Conservation (phyloP, 1,139 yeast genomes). For the Maudiozyma humilis region DNA sequence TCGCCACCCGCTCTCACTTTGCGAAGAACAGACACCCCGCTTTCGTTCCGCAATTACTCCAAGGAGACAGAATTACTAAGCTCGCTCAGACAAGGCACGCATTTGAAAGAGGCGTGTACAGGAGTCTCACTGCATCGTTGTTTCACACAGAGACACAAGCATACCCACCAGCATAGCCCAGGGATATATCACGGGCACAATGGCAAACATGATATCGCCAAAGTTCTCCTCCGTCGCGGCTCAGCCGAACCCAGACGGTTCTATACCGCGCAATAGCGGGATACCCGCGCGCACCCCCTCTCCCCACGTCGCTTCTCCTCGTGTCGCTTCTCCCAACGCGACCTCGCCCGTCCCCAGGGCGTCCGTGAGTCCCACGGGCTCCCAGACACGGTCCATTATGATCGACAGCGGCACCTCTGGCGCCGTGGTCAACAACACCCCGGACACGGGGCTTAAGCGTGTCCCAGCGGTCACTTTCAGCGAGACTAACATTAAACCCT, state of each 20-base stretch:
- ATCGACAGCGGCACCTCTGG: constrained; percentile 31
- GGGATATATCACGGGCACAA: too few species aligned
- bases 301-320: background rate
- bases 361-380: constrained; percentile 20
- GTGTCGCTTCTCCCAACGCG: constrained; percentile 5
- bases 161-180: too few species aligned
- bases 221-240: constrained; percentile 4
- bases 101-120: too few species aligned
- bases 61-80: too few species aligned
- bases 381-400: constrained; percentile 30
- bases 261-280: background rate
- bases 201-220: constrained; percentile 6
- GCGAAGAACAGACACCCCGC: too few species aligned
- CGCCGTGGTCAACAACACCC: constrained; percentile 31
- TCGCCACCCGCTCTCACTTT: too few species aligned
- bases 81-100: too few species aligned
- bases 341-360: constrained; percentile 16
- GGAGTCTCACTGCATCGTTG: too few species aligned
- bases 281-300: background rate
- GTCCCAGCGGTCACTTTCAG: constrained; percentile 32
- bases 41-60: too few species aligned
- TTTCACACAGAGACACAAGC: background rate
- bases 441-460: constrained; percentile 30
- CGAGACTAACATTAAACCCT: constrained; percentile 37
- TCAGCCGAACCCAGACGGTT: constrained; percentile 5